These are phyloP conservation scores for Zymoseptoria brevis DNA, from an alignment of 2,329 filamentous ascomycete species.

Conservation along the genomic window DNA sequence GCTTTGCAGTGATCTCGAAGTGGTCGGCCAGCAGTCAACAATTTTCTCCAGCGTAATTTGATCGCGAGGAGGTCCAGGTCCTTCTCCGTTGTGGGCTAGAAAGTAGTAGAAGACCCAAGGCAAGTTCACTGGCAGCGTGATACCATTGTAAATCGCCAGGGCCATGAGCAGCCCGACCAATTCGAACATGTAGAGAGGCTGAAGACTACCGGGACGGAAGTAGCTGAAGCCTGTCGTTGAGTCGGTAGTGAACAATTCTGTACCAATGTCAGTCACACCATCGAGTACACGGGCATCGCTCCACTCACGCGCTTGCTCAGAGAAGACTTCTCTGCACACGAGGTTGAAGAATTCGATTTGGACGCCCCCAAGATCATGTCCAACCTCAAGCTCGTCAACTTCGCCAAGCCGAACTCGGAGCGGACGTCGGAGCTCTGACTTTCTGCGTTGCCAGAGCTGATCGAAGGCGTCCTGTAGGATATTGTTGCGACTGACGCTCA, in stretches of 20 bases:
- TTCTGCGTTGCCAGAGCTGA: constrained; percentile 81
- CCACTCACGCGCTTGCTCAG: constrained; percentile 61
- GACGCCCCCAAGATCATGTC: constrained; percentile 87
- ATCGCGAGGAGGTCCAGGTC: not conserved
- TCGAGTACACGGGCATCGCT: not conserved
- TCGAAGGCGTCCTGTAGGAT: constrained; percentile 52
- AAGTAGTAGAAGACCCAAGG: constrained; percentile 77
- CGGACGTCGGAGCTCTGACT: constrained; percentile 72
- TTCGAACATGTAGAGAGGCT: constrained; percentile 84
- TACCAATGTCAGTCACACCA: constrained; percentile 1
- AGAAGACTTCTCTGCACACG: constrained; percentile 68
- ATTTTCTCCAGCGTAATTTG: constrained; percentile 59
- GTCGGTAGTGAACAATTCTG: constrained; percentile 70
- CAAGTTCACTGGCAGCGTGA: constrained; percentile 85
- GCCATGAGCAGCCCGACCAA: constrained; percentile 81
- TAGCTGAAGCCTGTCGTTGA: constrained; percentile 69
- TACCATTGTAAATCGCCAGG: constrained; percentile 83
- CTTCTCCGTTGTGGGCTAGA: constrained; percentile 34
- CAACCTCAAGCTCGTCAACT: constrained; percentile 71
- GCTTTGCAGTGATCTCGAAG: constrained; percentile 64
- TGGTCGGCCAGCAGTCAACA: constrained; percentile 76
- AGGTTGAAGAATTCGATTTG: constrained; percentile 94
- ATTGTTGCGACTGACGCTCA: constrained; percentile 37
- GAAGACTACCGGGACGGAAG: constrained; percentile 76
- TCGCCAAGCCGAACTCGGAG: constrained; percentile 79